Evolutionary conservation across 495 filamentous ascomycete species (phyloP), one percentile per base, ranked within the genome.

Genomic region (Daldinia decipiens): DNA sequence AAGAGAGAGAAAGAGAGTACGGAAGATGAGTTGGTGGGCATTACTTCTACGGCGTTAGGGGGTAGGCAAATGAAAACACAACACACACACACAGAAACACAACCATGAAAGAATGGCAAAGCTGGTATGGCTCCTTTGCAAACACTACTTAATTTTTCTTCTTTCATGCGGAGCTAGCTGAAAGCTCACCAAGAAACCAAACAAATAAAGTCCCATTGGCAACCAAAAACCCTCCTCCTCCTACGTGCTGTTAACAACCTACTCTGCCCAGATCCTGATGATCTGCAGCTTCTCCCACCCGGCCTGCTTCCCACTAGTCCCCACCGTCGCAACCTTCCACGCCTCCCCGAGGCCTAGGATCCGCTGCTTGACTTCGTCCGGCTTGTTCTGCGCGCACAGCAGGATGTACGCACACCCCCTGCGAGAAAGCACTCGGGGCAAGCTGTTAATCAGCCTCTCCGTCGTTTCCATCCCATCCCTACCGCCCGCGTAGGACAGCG

Each of bases 251-350:
- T 55, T 24, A n/a, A 26, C 34, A n/a, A 17, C 32, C 58, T 55
- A 24, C 39, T 68, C 70, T 65, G 51, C 21, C 90, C 90, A 94
- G 70, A 95, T 92, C 78, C 93, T 87, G 59, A 96, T 77, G 75
- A 95, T 89, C 68, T 90, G 88, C 78, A 96, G 80, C 78, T 88
- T 94, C 82, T 99, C 95, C 95, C 95, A 97, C 0, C 95, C 95
- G 34, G 89, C 95, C 76, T 89, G 83, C 84, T 88, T 91, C 57
- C 95, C 95, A 81, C 93, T 97, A 32, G 83, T 86, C 43, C 91
- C 91, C 11, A 95, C 93, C n/a, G 85, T 91, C 80, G 93, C 90
- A 1, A 86, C 93, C 52, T 68, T 81, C 95, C 94, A 97, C 0
- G 73, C 82, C 5, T 70, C 64, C 13, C 83, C 81, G 82, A 90